phyloP scores from a whole-genome alignment of 805 yeast genomes.

The Limtongozyma cylindracea region DNA sequence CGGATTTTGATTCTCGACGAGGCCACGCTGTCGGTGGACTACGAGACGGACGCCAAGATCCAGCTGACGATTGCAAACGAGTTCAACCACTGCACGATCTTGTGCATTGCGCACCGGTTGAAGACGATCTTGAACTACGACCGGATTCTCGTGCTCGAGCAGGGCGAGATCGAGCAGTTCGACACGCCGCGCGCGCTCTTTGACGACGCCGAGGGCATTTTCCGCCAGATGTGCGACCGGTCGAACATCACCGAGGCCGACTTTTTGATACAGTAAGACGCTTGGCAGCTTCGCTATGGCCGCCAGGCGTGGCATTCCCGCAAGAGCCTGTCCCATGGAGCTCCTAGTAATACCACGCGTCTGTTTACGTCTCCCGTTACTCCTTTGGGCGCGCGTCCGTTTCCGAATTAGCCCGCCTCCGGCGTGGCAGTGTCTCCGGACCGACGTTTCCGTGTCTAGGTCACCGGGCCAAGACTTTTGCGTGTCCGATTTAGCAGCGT shows the following conservation, averaged over 20 bases:
- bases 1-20: conserved; percentile 13
- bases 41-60: conserved; percentile 12
- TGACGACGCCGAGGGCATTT: conserved; percentile 6
- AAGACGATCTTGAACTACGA: conserved; percentile 12
- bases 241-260: conserved; percentile 9
- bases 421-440: too few species aligned
- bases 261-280: too few species aligned
- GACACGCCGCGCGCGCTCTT: conserved; percentile 10
- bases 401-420: too few species aligned
- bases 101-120: conserved; percentile 14
- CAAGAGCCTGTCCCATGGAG: too few species aligned
- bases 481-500: too few species aligned
- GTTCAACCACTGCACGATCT: conserved; percentile 9
- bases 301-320: too few species aligned
- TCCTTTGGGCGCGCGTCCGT: too few species aligned
- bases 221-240: conserved; percentile 12
- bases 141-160: conserved; percentile 10
- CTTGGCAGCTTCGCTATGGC: too few species aligned
- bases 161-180: conserved; percentile 9
- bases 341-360: too few species aligned
- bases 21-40: conserved; percentile 14
- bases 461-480: too few species aligned
- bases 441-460: too few species aligned
- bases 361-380: too few species aligned
- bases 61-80: conserved; percentile 9